phyloP scores from a whole-genome alignment of 768 basidiomycete species.

The Russula dissimulans region DNA sequence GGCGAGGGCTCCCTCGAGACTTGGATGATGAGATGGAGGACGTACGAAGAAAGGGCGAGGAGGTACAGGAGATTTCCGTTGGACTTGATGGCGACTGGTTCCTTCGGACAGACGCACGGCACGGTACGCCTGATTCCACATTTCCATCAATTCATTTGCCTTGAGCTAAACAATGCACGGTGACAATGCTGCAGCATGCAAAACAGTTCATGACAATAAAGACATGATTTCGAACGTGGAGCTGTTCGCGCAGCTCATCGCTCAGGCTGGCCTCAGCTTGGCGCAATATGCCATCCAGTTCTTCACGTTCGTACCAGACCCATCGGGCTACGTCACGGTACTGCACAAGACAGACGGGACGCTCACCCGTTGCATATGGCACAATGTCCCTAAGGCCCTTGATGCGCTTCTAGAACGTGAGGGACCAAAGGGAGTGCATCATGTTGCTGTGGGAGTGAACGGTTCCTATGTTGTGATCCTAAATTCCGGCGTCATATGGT shows the following conservation, averaged over 20 bases:
- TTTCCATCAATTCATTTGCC: not conserved
- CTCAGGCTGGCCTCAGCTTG: not conserved
- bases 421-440: slow-evolving; percentile 1
- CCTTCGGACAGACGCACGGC: slow-evolving; percentile 2
- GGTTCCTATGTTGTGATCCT: slow-evolving; percentile 5
- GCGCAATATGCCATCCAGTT: slow-evolving; percentile 1
- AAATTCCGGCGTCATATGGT: slow-evolving; percentile 2
- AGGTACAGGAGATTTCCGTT: slow-evolving; percentile 2
- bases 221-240: not conserved
- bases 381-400: not conserved
- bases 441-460: slow-evolving; percentile 5
- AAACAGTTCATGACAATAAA: not conserved
- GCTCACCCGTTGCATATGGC: slow-evolving; percentile 1
- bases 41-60: not conserved
- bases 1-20: slow-evolving; percentile 8
- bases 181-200: not conserved
- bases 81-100: slow-evolving; percentile 15
- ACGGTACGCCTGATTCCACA: not conserved
- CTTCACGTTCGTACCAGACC: slow-evolving; percentile 8
- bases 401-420: not conserved
- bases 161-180: not conserved
- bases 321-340: slow-evolving; percentile 2
- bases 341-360: slow-evolving; percentile 1
- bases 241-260: not conserved
- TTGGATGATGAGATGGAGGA: slow-evolving; percentile 1